Evolutionary conservation across 176 grass and related monocot species (phyloP).

Genomic region (Cymbopogon citratus): DNA sequence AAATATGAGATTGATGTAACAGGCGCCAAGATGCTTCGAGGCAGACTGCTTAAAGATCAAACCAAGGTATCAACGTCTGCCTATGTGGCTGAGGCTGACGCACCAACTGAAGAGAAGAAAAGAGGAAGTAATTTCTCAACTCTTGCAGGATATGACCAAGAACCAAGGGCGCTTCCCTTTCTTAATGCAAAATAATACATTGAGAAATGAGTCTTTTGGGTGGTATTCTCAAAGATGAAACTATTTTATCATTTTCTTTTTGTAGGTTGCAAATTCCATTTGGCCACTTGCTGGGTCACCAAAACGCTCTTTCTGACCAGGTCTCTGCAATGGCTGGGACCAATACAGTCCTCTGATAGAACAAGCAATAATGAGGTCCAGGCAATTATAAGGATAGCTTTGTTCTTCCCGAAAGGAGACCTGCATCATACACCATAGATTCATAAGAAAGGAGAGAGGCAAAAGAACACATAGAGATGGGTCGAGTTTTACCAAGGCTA

Average conservation of each 20-base stretch:
- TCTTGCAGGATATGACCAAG: neutral
- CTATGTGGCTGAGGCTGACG: neutral
- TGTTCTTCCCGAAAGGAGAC: neutral
- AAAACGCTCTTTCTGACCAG: neutral
- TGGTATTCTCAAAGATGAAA: neutral
- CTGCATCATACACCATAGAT: constrained; percentile 2
- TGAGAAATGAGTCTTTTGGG: neutral
- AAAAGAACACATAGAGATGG: constrained; percentile 10
- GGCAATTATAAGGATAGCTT: neutral
- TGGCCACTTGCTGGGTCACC: neutral
- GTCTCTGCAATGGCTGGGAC: neutral
- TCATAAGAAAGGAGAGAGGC: neutral
- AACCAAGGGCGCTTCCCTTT: neutral
- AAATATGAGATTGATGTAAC: neutral
- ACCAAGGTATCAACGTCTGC: neutral
- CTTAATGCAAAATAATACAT: neutral
- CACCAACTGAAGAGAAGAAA: neutral
- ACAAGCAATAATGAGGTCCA: neutral
- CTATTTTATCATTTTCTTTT: neutral
- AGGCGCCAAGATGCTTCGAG: neutral
- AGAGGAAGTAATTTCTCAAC: neutral
- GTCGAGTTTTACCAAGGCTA: neutral
- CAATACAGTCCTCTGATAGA: neutral
- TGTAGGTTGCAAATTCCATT: neutral
- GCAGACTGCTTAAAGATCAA: neutral